Evolutionary conservation across 2,329 filamentous ascomycete species (phyloP), one percentile per base, ranked within the genome.

Genomic region (Nigrospora sphaerica): DNA sequence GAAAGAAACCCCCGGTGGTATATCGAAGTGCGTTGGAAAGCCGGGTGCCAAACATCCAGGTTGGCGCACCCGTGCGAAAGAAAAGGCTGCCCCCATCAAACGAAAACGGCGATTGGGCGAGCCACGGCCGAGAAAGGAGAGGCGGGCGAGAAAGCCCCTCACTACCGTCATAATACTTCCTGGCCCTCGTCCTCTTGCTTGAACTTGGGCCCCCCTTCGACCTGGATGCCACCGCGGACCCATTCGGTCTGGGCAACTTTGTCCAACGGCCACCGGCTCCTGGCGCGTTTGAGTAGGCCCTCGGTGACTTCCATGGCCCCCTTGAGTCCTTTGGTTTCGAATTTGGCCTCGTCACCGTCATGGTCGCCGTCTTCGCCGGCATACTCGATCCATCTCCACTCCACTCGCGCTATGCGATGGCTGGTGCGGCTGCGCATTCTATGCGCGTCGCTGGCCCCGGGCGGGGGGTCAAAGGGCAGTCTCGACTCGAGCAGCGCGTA

Each of bases 401-500:
- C 93, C 43, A 91, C 88, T 33, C 93, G 78, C 2, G 93, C 93
- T 50, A 98, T 97, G n/a, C 91, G 84, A 62, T 98, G 93, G 44
- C 86, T 92, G 0, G 88, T 92, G 46, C 88, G 77, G 55, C 86
- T 91, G 57, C 86, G 75, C 77, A 88, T 85, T 55, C 85, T 81
- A 52, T 85, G 78, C 23, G 81, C 81, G 57, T 90, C 88, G 41
- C 82, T 85, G 56, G 88, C 86, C 14, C 86, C 85, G 0, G 92
- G 91, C 6, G 87, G 80, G 1, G 90, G 88, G 61, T 98, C 93
- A 56, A 98, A 98, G 0, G 93, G 93, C 16, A 98, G 70, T 28
- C 92, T 79, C n/a, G 86, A 86, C 68, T 98, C 93, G 65, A 97
- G 84, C 4, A 97, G 78, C 2, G 93, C 90, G 62, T 97, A 98